phyloP scores from a whole-genome alignment of 768 basidiomycete species.

The Hebeloma cylindrosporum region DNA sequence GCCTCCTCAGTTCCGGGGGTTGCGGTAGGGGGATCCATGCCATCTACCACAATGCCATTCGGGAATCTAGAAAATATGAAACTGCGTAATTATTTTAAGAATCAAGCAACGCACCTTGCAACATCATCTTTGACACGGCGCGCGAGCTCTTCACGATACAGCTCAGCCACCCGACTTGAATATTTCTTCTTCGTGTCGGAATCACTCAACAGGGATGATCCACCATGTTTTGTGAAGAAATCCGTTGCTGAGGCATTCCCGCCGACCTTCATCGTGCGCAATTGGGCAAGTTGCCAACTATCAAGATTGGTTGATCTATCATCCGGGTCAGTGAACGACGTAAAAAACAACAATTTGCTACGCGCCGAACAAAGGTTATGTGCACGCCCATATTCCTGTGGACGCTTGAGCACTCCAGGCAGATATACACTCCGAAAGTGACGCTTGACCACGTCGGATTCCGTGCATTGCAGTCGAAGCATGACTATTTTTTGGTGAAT shows the following conservation, averaged over 20 bases:
- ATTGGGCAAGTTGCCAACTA: conserved; percentile 86
- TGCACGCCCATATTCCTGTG: conserved; percentile 99
- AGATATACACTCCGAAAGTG: conserved; percentile 96
- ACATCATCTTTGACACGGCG: conserved; percentile 77
- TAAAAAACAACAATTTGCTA: neutral
- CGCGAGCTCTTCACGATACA: conserved; percentile 92
- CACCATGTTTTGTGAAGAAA: conserved; percentile 89
- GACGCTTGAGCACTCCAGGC: conserved; percentile 92
- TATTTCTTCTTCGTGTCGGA: conserved; percentile 90
- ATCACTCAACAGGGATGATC: conserved; percentile 63
- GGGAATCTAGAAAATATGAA: conserved; percentile 69
- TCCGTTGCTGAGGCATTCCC: conserved; percentile 87
- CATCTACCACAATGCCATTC: conserved; percentile 77
- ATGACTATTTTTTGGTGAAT: conserved; percentile 37
- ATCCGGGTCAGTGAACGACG: conserved; percentile 6
- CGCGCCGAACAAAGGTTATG: conserved; percentile 93
- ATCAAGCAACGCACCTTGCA: conserved; percentile 47
- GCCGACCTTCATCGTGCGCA: conserved; percentile 95
- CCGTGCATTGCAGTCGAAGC: conserved; percentile 93
- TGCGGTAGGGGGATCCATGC: conserved; percentile 50
- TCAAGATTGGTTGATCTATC: conserved; percentile 94
- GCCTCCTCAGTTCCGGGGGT: conserved; percentile 42
- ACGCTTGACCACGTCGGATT: conserved; percentile 99
- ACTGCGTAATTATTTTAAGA: conserved; percentile 6
- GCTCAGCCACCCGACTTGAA: conserved; percentile 73